Evolutionary conservation across 2,329 filamentous ascomycete genomes (phyloP).

Genomic region (Penicillium rolfsii): DNA sequence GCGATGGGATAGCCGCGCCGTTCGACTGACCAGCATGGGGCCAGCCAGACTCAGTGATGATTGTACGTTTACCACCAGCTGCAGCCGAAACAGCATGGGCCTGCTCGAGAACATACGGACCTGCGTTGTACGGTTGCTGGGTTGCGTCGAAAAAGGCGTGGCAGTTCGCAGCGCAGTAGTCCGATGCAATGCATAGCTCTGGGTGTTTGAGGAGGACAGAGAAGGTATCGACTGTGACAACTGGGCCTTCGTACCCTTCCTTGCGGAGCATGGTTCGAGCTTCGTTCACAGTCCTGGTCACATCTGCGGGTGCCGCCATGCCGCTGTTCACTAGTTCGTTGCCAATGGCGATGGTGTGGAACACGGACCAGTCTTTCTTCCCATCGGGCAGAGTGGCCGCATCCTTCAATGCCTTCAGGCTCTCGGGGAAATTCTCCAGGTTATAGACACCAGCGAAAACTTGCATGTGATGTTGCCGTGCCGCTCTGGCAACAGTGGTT

Average conservation of each 20-base stretch:
- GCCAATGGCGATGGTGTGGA: slow-evolving; percentile 75
- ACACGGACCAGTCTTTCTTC: slow-evolving; percentile 62
- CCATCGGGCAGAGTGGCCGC: slow-evolving; percentile 53
- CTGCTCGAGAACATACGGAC: slow-evolving; percentile 66
- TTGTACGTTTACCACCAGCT: slow-evolving; percentile 62
- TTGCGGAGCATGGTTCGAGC: slow-evolving; percentile 62
- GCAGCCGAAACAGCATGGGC: slow-evolving; percentile 51
- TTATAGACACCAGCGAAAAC: slow-evolving; percentile 77
- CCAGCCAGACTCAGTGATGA: slow-evolving; percentile 87
- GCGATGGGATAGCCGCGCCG: slow-evolving; percentile 68
- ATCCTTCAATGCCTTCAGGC: slow-evolving; percentile 64
- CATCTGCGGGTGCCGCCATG: slow-evolving; percentile 53
- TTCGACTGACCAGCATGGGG: slow-evolving; percentile 70
- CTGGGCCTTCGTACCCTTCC: slow-evolving; percentile 70
- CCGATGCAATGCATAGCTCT: slow-evolving; percentile 70
- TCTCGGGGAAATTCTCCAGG: slow-evolving; percentile 57
- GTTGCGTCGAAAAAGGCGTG: slow-evolving; percentile 81
- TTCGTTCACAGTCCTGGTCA: slow-evolving; percentile 61
- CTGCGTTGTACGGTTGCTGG: slow-evolving; percentile 63
- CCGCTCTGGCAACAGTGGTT: slow-evolving; percentile 63
- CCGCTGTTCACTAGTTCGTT: slow-evolving; percentile 78
- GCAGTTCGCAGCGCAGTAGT: slow-evolving; percentile 79
- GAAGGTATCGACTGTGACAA: slow-evolving; percentile 82
- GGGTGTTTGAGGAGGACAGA: slow-evolving; percentile 68
- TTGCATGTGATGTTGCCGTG: slow-evolving; percentile 66